Conservation (phyloP, 129 eudicot genomes). For the Deinandra increscens region DNA sequence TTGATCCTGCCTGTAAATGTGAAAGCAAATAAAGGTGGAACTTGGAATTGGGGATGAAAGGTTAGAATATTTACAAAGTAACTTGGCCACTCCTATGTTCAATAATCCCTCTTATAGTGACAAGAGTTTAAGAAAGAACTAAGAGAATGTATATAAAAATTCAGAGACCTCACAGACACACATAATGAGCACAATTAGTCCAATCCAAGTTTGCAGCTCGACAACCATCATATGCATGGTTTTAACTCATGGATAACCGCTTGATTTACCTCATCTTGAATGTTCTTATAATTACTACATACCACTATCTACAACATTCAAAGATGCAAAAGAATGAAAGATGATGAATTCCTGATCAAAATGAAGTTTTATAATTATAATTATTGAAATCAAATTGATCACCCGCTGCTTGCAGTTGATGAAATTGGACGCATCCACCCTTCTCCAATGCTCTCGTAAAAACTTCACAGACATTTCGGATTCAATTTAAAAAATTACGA, state of each 20-base stretch:
- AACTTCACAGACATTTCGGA: slow-evolving; percentile 56
- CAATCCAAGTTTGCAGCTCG: slow-evolving; percentile 83
- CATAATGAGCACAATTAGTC: slow-evolving; percentile 90
- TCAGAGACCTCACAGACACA: slow-evolving; percentile 86
- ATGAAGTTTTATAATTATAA: not conserved
- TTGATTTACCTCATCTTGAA: slow-evolving; percentile 85
- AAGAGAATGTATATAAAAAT: not conserved
- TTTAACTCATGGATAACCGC: slow-evolving; percentile 86
- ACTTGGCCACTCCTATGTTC: too few species aligned
- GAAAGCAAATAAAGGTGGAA: too few species aligned
- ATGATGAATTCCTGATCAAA: not conserved
- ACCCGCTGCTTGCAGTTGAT: slow-evolving; percentile 39
- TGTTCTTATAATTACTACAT: slow-evolving; percentile 60
- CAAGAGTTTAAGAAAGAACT: not conserved
- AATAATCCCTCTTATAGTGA: too few species aligned
- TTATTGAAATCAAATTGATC: not conserved
- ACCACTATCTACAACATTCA: slow-evolving; percentile 48
- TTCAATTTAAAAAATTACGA: not conserved
- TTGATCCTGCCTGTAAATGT: too few species aligned
- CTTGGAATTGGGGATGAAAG: too few species aligned
- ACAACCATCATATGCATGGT: slow-evolving; percentile 93
- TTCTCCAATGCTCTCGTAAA: slow-evolving; percentile 68
- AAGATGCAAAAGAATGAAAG: slow-evolving; percentile 10
- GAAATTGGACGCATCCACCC: slow-evolving; percentile 70
- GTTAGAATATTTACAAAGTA: too few species aligned